A percentile compares a stretch with the other conserved stretches of the same genome.
Evolutionary conservation across 768 basidiomycete genomes (phyloP).

Genomic region (Naganishia kalamii): DNA sequence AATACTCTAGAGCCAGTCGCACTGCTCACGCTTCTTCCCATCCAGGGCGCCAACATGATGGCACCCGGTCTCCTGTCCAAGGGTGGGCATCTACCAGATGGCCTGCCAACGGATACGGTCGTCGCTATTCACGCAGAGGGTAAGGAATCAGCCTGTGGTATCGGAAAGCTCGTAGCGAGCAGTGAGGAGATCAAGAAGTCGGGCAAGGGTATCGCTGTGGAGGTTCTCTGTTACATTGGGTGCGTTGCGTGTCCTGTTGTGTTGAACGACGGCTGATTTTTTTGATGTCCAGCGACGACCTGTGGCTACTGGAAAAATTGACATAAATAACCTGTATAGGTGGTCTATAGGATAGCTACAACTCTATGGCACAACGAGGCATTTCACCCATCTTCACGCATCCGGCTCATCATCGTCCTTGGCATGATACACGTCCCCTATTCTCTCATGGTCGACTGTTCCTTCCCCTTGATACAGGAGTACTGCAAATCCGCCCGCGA

Average conservation of each 20-base stretch:
- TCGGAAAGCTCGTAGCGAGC: slow-evolving; percentile 72
- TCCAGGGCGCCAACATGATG: slow-evolving; percentile 51
- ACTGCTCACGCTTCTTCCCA: slow-evolving; percentile 33
- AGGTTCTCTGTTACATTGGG: slow-evolving; percentile 56
- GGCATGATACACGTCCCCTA: not conserved
- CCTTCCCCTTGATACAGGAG: slow-evolving; percentile 50
- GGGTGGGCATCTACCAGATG: slow-evolving; percentile 76
- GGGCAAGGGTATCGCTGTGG: slow-evolving; percentile 86
- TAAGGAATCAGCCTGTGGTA: slow-evolving; percentile 80
- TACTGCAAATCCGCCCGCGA: slow-evolving; percentile 74
- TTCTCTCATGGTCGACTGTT: not conserved
- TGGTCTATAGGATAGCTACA: not conserved
- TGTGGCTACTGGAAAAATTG: slow-evolving; percentile 21
- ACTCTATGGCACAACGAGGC: not conserved
- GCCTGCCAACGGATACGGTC: slow-evolving; percentile 62
- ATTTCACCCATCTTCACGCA: not conserved
- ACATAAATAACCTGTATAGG: not conserved
- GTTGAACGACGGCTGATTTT: not conserved
- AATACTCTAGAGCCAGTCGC: not conserved
- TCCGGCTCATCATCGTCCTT: slow-evolving; percentile 2
- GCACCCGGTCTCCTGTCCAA: slow-evolving; percentile 83
- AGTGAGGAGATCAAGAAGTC: slow-evolving; percentile 84
- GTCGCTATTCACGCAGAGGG: slow-evolving; percentile 96
- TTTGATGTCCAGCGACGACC: slow-evolving; percentile 17
- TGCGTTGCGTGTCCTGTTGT: slow-evolving; percentile 26